phyloP scores from a whole-genome alignment of 2,329 filamentous ascomycete genomes.

The Arthroderma uncinatum region DNA sequence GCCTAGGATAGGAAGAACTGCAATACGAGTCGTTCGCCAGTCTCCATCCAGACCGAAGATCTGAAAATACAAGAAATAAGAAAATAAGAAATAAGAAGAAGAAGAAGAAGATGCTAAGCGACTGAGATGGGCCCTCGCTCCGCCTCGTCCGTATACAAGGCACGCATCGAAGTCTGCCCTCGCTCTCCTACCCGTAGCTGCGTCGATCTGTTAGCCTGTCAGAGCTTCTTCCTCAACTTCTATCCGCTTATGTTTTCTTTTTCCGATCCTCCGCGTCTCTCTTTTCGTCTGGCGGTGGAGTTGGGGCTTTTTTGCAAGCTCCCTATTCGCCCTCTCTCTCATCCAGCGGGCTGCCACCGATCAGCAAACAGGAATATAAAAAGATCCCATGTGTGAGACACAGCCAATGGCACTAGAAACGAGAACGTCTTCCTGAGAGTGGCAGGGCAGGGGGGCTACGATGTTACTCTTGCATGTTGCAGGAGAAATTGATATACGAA shows the following conservation, averaged over 20 bases:
- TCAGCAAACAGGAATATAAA: constrained; percentile 2
- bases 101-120: background rate
- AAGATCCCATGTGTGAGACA: constrained; percentile 3
- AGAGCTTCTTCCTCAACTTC: background rate
- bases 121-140: background rate
- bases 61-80: too few species aligned
- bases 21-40: constrained; percentile 2
- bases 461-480: too few species aligned
- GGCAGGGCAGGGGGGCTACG: too few species aligned
- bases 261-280: background rate
- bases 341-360: background rate
- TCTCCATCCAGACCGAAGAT: background rate
- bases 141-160: constrained; percentile 2
- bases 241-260: background rate
- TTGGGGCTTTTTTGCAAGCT: background rate
- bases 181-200: background rate
- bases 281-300: background rate
- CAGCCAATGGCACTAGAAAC: background rate
- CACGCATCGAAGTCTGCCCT: background rate
- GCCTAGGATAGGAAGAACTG: background rate
- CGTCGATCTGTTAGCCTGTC: background rate
- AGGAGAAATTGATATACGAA: background rate
- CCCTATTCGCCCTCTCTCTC: background rate
- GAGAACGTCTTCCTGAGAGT: too few species aligned
- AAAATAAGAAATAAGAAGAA: too few species aligned